Conservation (phyloP, 441 rosid species). For the Jatropha podagrica region DNA sequence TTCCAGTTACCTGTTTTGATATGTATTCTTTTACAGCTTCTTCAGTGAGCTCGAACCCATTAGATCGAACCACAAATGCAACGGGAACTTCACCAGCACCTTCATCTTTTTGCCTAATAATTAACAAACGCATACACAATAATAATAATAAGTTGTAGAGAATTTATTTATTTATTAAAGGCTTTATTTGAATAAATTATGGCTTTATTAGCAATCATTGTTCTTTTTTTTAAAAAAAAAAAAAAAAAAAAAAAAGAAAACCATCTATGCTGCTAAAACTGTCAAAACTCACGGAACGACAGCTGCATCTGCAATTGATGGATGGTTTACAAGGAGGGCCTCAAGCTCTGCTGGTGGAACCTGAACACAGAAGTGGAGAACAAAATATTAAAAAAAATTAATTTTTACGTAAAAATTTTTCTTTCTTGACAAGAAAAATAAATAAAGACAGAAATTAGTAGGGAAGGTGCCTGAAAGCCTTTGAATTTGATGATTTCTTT, state of each 20-base stretch:
- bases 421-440: background rate
- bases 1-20: conserved; percentile 58
- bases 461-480: conserved; percentile 69
- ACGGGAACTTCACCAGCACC: conserved; percentile 92
- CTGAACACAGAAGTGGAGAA: conserved; percentile 23
- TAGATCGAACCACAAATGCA: conserved; percentile 77
- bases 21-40: conserved; percentile 69
- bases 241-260: too few relatives aligned
- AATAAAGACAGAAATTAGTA: background rate
- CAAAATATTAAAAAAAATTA: background rate
- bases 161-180: background rate
- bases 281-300: conserved; percentile 71
- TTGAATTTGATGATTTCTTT: conserved; percentile 95
- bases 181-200: background rate
- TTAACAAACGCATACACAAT: background rate
- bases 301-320: conserved; percentile 77
- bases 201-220: too few relatives aligned
- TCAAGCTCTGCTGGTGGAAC: conserved; percentile 95
- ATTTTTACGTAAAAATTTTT: too few relatives aligned
- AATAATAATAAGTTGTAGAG: background rate
- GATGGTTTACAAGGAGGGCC: conserved; percentile 62
- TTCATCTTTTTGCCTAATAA: conserved; percentile 67
- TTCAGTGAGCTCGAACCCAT: conserved; percentile 57
- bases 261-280: background rate
- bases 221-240: too few relatives aligned